Percentiles rank a stretch among this genome's conserved stretches.
Conservation (phyloP, 441 rosid genomes). For the Populus hybrid region DNA sequence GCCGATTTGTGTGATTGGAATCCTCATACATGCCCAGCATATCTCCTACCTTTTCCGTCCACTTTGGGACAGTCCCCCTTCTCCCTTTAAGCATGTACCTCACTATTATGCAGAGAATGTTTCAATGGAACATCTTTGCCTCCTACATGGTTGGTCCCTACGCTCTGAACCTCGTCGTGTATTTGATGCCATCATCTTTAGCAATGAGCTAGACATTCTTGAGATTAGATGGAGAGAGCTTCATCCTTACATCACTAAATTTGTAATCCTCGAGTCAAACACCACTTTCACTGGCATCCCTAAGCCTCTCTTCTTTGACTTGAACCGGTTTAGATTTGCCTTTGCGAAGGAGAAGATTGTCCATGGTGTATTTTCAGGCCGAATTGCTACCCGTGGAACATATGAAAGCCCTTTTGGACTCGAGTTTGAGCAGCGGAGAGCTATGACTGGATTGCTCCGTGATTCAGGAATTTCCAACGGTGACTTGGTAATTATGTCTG, state of each 20-base stretch:
- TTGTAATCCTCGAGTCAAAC: slow-evolving; percentile 74
- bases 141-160: slow-evolving; percentile 76
- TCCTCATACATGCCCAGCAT: slow-evolving; percentile 39
- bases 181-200: slow-evolving; percentile 73
- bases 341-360: slow-evolving; percentile 63
- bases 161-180: slow-evolving; percentile 58
- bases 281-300: slow-evolving; percentile 87
- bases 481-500: slow-evolving; percentile 74
- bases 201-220: slow-evolving; percentile 78
- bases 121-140: slow-evolving; percentile 71
- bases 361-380: slow-evolving; percentile 62
- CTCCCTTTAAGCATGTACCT: slow-evolving; percentile 60
- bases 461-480: slow-evolving; percentile 58
- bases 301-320: slow-evolving; percentile 62
- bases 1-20: slow-evolving; percentile 46
- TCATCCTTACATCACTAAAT: slow-evolving; percentile 58
- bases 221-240: slow-evolving; percentile 86
- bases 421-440: slow-evolving; percentile 55
- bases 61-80: slow-evolving; percentile 81
- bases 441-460: slow-evolving; percentile 60
- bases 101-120: slow-evolving; percentile 92
- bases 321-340: slow-evolving; percentile 46
- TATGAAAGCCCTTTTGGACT: slow-evolving; percentile 58
- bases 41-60: slow-evolving; percentile 72
- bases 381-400: slow-evolving; percentile 26